These are phyloP conservation scores for Hura crepitans DNA, from an alignment of 441 rosid species.

Conservation along the genomic window DNA sequence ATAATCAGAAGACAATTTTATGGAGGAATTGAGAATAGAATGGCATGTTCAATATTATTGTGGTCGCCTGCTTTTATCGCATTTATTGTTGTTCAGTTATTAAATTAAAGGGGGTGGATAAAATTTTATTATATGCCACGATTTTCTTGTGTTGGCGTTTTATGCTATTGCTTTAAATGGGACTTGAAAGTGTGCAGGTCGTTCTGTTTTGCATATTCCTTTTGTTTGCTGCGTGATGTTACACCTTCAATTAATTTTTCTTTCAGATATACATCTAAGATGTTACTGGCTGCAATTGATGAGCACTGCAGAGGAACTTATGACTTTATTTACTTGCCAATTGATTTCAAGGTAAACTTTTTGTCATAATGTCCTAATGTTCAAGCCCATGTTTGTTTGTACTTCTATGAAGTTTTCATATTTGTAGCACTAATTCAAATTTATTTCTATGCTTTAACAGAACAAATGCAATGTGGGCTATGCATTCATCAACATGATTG, in stretches of 20 bases:
- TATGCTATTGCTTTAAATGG: slow-evolving; percentile 2
- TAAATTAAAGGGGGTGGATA: background rate
- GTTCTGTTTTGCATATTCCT: background rate
- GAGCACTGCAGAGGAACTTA: slow-evolving; percentile 65
- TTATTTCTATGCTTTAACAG: slow-evolving; percentile 36
- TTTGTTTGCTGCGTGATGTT: background rate
- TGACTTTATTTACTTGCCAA: slow-evolving; percentile 66
- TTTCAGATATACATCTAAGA: slow-evolving; percentile 68
- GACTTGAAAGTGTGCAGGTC: background rate
- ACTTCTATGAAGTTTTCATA: background rate
- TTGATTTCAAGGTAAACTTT: slow-evolving; percentile 60
- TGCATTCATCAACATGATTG: slow-evolving; percentile 75
- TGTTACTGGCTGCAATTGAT: slow-evolving; percentile 73
- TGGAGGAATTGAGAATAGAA: slow-evolving; percentile 1
- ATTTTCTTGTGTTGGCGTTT: slow-evolving; percentile 5
- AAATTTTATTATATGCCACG: slow-evolving; percentile 1
- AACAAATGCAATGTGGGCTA: slow-evolving; percentile 85
- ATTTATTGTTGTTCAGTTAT: background rate
- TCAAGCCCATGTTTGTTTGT: background rate
- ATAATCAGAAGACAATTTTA: background rate
- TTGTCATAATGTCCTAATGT: background rate
- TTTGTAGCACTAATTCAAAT: slow-evolving; percentile 13
- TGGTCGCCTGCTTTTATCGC: background rate
- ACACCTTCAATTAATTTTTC: slow-evolving; percentile 7
- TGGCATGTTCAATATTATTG: background rate